A percentile compares a stretch with the other conserved stretches of the same genome.
These are phyloP conservation scores for Pyrenophora teres DNA, from an alignment of 2,329 filamentous ascomycete genomes.

Conservation along the genomic window DNA sequence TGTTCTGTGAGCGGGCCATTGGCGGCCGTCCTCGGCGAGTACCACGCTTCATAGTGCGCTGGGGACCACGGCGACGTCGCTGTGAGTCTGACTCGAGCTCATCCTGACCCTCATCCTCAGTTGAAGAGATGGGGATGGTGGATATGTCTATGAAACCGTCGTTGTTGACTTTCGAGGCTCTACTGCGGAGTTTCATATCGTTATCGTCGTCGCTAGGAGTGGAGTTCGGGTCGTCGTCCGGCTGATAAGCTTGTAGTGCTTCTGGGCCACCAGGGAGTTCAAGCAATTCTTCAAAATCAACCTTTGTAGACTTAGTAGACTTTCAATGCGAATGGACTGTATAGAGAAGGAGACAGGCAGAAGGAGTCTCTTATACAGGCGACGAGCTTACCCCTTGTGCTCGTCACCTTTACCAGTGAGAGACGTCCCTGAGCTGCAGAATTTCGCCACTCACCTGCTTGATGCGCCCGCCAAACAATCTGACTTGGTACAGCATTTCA, in stretches of 20 bases:
- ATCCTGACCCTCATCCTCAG: slow-evolving; percentile 31
- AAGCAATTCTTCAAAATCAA: slow-evolving; percentile 53
- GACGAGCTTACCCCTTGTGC: too few species aligned
- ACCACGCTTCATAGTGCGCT: slow-evolving; percentile 11
- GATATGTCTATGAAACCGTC: slow-evolving; percentile 39
- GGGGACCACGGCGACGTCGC: slow-evolving; percentile 24
- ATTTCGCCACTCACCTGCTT: slow-evolving; percentile 48
- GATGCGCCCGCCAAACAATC: slow-evolving; percentile 47
- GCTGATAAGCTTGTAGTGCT: slow-evolving; percentile 52
- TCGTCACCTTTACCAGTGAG: slow-evolving; percentile 4
- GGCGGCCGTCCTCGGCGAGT: slow-evolving; percentile 15
- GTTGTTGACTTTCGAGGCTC: slow-evolving; percentile 14
- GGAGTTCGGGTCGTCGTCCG: slow-evolving; percentile 23
- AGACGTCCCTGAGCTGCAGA: neutral
- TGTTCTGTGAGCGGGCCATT: slow-evolving; percentile 21
- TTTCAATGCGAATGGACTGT: slow-evolving; percentile 1
- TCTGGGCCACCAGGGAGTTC: slow-evolving; percentile 53
- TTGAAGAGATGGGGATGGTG: slow-evolving; percentile 37
- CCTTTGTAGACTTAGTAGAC: slow-evolving; percentile 38
- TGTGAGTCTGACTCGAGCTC: slow-evolving; percentile 16
- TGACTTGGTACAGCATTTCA: slow-evolving; percentile 48
- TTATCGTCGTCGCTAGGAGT: slow-evolving; percentile 18
- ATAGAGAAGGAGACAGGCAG: neutral
- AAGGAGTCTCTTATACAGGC: neutral
- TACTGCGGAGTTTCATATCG: slow-evolving; percentile 36